Evolutionary conservation across 2,329 filamentous ascomycete genomes (phyloP).

Genomic region (Cytospora chrysosperma): DNA sequence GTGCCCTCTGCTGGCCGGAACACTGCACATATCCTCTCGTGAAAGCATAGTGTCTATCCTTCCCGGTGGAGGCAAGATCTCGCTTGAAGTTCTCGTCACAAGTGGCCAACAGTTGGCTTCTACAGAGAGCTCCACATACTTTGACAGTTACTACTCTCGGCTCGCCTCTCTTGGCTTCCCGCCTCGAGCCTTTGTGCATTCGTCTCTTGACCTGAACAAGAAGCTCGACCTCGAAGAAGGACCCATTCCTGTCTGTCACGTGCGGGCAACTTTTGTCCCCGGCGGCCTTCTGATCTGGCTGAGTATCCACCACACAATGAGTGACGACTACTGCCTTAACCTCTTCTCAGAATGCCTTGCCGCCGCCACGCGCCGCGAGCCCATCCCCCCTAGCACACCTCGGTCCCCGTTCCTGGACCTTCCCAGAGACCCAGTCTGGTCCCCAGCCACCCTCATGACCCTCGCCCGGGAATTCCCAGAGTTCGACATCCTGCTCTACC

Average conservation of each 20-base stretch:
- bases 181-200: background rate
- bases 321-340: background rate
- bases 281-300: background rate
- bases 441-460: background rate
- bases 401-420: background rate
- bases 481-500: background rate
- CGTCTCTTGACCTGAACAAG: background rate
- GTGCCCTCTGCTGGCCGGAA: background rate
- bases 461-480: background rate
- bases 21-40: background rate
- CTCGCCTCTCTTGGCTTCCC: conserved; percentile 1
- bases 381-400: background rate
- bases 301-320: background rate
- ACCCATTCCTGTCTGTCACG: background rate
- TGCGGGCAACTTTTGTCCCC: background rate
- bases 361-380: background rate
- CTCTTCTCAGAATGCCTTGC: conserved; percentile 1
- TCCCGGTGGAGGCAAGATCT: background rate
- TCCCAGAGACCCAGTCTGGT: background rate
- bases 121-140: background rate
- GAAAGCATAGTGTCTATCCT: background rate
- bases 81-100: background rate
- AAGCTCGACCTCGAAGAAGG: background rate
- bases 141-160: background rate
- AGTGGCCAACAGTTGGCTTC: background rate